phyloP scores from a whole-genome alignment of 1,284 basidiomycete species.

The Leucoagaricus sp. region DNA sequence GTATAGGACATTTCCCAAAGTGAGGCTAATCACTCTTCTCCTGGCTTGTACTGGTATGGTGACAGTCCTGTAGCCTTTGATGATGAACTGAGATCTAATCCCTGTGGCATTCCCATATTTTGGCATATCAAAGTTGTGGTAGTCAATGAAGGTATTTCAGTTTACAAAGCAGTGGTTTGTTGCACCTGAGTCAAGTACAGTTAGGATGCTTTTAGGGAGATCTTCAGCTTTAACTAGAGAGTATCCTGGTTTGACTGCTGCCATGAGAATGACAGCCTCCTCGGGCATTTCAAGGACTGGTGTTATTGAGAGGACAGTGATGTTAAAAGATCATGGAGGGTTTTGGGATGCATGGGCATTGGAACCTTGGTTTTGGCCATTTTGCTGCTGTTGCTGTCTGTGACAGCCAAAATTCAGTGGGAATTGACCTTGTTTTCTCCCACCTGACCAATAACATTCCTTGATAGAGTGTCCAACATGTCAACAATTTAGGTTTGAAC shows the following conservation, averaged over 20 bases:
- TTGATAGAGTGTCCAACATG: constrained; percentile 21
- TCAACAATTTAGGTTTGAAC: constrained; percentile 19
- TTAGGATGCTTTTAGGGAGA: not conserved
- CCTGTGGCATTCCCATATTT: constrained; percentile 19
- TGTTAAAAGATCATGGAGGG: too few species aligned
- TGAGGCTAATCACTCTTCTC: constrained; percentile 18
- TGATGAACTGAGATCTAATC: constrained; percentile 20
- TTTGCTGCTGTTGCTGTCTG: too few species aligned
- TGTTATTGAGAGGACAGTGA: too few species aligned
- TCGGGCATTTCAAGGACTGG: too few species aligned
- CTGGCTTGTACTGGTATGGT: constrained; percentile 1
- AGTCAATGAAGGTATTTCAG: constrained; percentile 18
- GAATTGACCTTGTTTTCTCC: constrained; percentile 30
- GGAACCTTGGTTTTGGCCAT: too few species aligned
- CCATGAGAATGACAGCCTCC: too few species aligned
- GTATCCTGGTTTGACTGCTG: too few species aligned
- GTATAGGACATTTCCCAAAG: constrained; percentile 23
- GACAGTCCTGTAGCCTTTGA: constrained; percentile 22
- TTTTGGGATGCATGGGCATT: not conserved
- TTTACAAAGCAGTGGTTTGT: constrained; percentile 27
- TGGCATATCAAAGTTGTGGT: constrained; percentile 8
- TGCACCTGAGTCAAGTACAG: constrained; percentile 21
- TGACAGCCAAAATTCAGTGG: too few species aligned
- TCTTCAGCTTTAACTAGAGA: too few species aligned
- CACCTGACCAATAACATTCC: constrained; percentile 27